These are phyloP conservation scores for Gracilaria caudata DNA, from an alignment of 23 red algal species.

Conservation along the genomic window DNA sequence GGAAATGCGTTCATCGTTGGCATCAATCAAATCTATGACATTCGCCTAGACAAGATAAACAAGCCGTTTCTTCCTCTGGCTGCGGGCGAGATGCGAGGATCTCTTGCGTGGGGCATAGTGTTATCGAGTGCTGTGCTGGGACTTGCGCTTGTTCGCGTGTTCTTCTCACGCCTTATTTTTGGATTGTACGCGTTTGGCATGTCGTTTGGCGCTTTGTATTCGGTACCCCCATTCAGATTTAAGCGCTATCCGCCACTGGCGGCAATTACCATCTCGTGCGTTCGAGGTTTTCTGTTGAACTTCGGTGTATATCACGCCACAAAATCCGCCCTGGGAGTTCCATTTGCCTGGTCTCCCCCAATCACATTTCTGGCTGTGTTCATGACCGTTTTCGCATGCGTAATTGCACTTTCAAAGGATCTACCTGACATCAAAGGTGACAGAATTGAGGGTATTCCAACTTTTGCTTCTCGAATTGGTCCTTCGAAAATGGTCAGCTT, in stretches of 20 bases:
- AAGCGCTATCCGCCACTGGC: slow-evolving; percentile 78
- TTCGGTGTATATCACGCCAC: slow-evolving; percentile 98
- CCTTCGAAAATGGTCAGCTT: slow-evolving; percentile 41
- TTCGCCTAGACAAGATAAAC: slow-evolving; percentile 87
- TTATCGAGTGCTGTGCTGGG: slow-evolving; percentile 65
- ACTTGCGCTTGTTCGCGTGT: slow-evolving; percentile 62
- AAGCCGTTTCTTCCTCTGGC: slow-evolving; percentile 97
- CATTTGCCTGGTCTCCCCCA: slow-evolving; percentile 82
- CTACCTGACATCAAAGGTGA: slow-evolving; percentile 89
- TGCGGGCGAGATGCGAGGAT: slow-evolving; percentile 57
- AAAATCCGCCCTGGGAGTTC: slow-evolving; percentile 74
- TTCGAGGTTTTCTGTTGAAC: slow-evolving; percentile 92
- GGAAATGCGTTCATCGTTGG: slow-evolving; percentile 97
- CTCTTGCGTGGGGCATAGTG: slow-evolving; percentile 75
- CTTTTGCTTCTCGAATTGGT: slow-evolving; percentile 82
- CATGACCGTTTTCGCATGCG: slow-evolving; percentile 91
- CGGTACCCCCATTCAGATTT: slow-evolving; percentile 79
- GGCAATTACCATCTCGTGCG: slow-evolving; percentile 88
- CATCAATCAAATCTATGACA: slow-evolving; percentile 96
- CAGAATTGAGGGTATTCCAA: slow-evolving; percentile 71
- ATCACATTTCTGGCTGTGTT: slow-evolving; percentile 86
- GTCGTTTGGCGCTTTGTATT: slow-evolving; percentile 85
- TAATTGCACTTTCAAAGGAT: slow-evolving; percentile 94
- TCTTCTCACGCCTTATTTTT: slow-evolving; percentile 86
- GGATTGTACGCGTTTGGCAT: slow-evolving; percentile 88